Conservation (phyloP, 108 stramenopile genomes). For the Asterionellopsis glacialis region DNA sequence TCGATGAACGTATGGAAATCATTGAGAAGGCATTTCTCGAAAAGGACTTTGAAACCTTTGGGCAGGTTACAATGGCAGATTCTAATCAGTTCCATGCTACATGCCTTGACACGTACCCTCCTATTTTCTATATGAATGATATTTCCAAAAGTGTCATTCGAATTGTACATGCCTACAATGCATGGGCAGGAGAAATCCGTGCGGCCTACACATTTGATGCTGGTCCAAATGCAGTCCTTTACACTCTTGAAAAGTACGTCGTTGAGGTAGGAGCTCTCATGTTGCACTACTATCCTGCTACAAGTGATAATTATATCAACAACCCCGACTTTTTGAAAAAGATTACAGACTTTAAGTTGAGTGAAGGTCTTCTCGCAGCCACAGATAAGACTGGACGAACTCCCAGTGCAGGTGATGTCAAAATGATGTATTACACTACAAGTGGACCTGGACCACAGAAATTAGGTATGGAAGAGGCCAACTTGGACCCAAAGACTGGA, state of each 20-base stretch:
- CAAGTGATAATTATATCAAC: conserved; percentile 45
- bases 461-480: conserved; percentile 29
- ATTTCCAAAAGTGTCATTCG: conserved; percentile 57
- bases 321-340: conserved; percentile 31
- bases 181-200: conserved; percentile 68
- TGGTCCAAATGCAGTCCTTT: conserved; percentile 97
- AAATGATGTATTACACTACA: conserved; percentile 75
- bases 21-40: conserved; percentile 85
- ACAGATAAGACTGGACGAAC: conserved; percentile 58
- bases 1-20: conserved; percentile 73
- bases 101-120: conserved; percentile 99
- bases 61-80: conserved; percentile 92
- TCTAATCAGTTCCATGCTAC: conserved; percentile 98
- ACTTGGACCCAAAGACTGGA: conserved; percentile 47
- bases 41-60: conserved; percentile 93
- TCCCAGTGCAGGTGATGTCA: conserved; percentile 63
- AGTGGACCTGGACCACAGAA: conserved; percentile 74
- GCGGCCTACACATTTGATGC: conserved; percentile 99
- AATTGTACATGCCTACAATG: conserved; percentile 84
- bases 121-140: conserved; percentile 99
- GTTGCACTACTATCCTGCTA: conserved; percentile 62
- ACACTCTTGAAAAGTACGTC: conserved; percentile 60
- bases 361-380: conserved; percentile 43
- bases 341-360: conserved; percentile 35
- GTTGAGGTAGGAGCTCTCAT: conserved; percentile 74